A percentile compares a stretch with the other conserved stretches of the same genome.
Conservation (phyloP, 805 yeast genomes). For the Grigorovia yakushimaensis region DNA sequence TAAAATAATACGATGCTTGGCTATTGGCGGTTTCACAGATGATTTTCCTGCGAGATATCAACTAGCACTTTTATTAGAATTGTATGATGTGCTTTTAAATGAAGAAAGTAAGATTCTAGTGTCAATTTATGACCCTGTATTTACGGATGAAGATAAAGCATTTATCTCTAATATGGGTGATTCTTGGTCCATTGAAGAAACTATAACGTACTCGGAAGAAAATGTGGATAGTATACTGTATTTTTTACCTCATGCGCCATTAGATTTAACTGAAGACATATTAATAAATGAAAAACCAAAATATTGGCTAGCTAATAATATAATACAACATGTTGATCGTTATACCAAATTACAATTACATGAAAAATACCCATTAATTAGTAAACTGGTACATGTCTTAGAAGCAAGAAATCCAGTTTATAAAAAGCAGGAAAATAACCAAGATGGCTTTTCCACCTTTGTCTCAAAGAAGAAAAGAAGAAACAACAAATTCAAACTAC, state of each 20-base stretch:
- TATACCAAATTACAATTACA: constrained; percentile 34
- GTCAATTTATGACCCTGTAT: constrained; percentile 58
- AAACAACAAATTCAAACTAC: constrained; percentile 6
- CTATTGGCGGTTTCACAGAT: constrained; percentile 57
- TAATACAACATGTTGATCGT: constrained; percentile 45
- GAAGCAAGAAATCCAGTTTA: not conserved
- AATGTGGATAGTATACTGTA: constrained; percentile 31
- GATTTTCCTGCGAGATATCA: constrained; percentile 57
- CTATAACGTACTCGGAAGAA: constrained; percentile 11
- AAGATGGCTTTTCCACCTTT: constrained; percentile 19
- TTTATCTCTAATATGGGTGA: constrained; percentile 24
- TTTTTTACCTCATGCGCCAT: constrained; percentile 71
- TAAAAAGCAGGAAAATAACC: not conserved
- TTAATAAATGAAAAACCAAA: constrained; percentile 29
- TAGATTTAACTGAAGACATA: constrained; percentile 39
- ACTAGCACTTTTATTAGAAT: constrained; percentile 44
- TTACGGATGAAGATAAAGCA: constrained; percentile 36
- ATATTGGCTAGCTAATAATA: constrained; percentile 42
- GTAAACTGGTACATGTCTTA: constrained; percentile 28
- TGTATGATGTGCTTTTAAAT: constrained; percentile 22
- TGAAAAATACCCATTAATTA: constrained; percentile 35
- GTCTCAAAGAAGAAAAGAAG: constrained; percentile 14
- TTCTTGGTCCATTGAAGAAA: constrained; percentile 23
- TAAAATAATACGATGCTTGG: constrained; percentile 48
- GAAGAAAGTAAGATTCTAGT: constrained; percentile 18